Percentiles rank a stretch among this genome's conserved stretches.
Evolutionary conservation across 2,329 filamentous ascomycete species (phyloP).

Genomic region (Colletotrichum agaves): DNA sequence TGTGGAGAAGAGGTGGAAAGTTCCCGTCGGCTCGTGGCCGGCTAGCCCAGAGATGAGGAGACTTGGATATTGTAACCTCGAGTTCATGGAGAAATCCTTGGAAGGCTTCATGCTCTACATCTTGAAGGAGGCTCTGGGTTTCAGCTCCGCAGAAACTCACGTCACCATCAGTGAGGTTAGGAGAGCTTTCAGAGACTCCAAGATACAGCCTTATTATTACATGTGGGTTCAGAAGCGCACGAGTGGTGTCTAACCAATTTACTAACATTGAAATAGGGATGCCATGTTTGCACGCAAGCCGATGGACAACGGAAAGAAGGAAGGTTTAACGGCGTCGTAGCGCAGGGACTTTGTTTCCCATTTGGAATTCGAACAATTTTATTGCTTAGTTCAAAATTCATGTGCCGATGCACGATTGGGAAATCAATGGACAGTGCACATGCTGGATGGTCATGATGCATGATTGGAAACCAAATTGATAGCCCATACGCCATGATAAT

Average conservation of each 20-base stretch:
- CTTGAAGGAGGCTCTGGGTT: conserved; percentile 44
- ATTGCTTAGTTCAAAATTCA: no score
- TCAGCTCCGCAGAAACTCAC: conserved; percentile 41
- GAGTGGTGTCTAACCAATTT: no score
- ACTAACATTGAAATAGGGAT: neutral
- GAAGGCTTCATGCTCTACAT: conserved; percentile 45
- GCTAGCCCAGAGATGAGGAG: conserved; percentile 25
- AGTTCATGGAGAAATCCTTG: conserved; percentile 41
- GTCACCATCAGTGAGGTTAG: conserved; percentile 42
- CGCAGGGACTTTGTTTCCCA: neutral
- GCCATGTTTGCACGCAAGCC: neutral
- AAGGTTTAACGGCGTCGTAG: no score
- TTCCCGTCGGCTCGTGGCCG: conserved; percentile 37
- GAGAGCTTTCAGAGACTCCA: neutral
- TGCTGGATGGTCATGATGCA: no score
- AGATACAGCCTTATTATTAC: conserved; percentile 9
- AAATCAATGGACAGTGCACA: no score
- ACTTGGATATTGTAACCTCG: conserved; percentile 39
- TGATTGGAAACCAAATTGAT: no score
- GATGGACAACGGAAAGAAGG: neutral
- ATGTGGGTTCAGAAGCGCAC: neutral
- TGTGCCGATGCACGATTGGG: no score
- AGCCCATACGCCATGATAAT: no score
- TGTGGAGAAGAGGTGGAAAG: conserved; percentile 35
- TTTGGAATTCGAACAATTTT: no score